phyloP scores from a whole-genome alignment of 2,329 filamentous ascomycete species.

The Xylariales sp. region DNA sequence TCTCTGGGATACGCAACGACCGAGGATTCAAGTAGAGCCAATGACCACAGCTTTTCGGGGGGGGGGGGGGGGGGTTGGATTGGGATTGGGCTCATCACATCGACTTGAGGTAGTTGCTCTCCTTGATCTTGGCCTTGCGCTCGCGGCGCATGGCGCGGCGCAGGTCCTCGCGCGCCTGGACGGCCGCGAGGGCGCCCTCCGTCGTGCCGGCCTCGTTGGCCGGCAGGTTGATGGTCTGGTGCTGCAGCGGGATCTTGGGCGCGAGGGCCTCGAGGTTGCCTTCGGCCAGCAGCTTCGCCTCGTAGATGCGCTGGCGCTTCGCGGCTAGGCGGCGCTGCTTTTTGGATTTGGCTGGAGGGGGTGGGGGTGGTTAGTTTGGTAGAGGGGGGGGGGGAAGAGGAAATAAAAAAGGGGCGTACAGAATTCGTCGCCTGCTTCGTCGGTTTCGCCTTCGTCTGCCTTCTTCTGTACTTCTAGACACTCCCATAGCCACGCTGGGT shows the following conservation, averaged over 20 bases:
- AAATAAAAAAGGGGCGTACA: conserved; percentile 65
- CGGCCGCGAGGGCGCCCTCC: conserved; percentile 60
- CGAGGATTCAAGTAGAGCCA: too few relatives aligned
- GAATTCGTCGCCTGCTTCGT: conserved; percentile 77
- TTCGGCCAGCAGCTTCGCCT: conserved; percentile 70
- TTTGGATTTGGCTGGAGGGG: conserved; percentile 78
- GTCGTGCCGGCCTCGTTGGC: conserved; percentile 57
- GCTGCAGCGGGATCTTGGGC: conserved; percentile 78
- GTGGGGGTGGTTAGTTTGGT: conserved; percentile 20
- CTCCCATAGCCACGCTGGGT: conserved; percentile 84
- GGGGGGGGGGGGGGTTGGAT: too few relatives aligned
- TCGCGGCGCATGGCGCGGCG: conserved; percentile 79
- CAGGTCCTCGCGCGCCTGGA: conserved; percentile 68
- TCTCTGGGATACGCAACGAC: too few relatives aligned
- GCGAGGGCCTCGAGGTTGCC: conserved; percentile 74
- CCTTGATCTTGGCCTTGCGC: conserved; percentile 82
- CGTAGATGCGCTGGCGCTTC: conserved; percentile 68
- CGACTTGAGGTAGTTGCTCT: conserved; percentile 84
- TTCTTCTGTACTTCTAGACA: conserved; percentile 73
- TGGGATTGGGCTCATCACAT: conserved; percentile 64
- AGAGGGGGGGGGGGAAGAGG: background rate
- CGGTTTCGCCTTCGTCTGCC: conserved; percentile 60
- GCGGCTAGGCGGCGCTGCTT: conserved; percentile 80
- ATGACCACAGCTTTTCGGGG: too few relatives aligned
- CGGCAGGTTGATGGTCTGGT: conserved; percentile 82